A percentile compares a stretch with the other conserved stretches of the same genome.
These are phyloP conservation scores for Dictyostelium discoideum DNA, from an alignment of 78 protist genomes.

Conservation along the genomic window dicty_2.7 NC_007091.3:2204501-2205000, in stretches of 20 bases:
- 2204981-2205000: constrained; percentile 40
- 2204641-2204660: neutral
- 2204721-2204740: constrained; percentile 62
- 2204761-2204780: constrained; percentile 84
- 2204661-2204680: too few relatives aligned
- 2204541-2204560: constrained; percentile 29
- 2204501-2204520: constrained; percentile 82
- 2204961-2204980: constrained; percentile 57
- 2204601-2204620: constrained; percentile 90
- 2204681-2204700: too few relatives aligned
- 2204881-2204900: constrained; percentile 56
- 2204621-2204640: constrained; percentile 76
- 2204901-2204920: constrained; percentile 76
- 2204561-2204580: constrained; percentile 47
- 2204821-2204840: constrained; percentile 87
- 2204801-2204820: constrained; percentile 89
- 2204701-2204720: too few relatives aligned
- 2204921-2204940: constrained; percentile 82
- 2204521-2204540: constrained; percentile 68
- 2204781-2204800: constrained; percentile 82
- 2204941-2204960: constrained; percentile 74
- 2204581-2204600: constrained; percentile 73
- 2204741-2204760: constrained; percentile 84
- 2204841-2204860: constrained; percentile 65
- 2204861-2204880: constrained; percentile 90